Conservation (phyloP, 805 yeast species). For the Ogataea zsoltii region DNA sequence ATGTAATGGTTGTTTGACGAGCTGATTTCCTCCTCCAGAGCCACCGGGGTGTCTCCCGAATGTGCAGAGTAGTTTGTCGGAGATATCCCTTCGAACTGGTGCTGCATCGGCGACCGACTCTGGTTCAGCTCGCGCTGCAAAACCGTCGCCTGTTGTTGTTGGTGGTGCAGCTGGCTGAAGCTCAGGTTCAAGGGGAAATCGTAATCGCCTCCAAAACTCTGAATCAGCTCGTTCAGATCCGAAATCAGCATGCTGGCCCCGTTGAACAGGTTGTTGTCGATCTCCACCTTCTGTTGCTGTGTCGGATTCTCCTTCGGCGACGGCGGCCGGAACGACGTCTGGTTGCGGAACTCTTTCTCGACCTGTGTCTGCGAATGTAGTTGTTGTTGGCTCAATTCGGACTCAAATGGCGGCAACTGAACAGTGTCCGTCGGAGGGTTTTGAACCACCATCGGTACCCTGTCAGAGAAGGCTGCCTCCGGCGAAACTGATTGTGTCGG, state of each 20-base stretch:
- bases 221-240: conserved; percentile 37
- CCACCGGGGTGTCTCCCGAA: conserved; percentile 19
- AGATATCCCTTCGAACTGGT: conserved; percentile 20
- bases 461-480: conserved; percentile 4
- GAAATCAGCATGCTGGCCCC: conserved; percentile 38
- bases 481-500: background rate
- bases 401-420: conserved; percentile 3
- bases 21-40: conserved; percentile 11
- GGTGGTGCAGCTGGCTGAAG: background rate
- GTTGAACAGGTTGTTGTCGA: conserved; percentile 33
- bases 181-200: conserved; percentile 16
- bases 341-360: conserved; percentile 16
- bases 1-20: conserved; percentile 25
- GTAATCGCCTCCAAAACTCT: conserved; percentile 29
- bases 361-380: conserved; percentile 5
- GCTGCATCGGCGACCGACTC: background rate
- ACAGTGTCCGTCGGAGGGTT: conserved; percentile 19
- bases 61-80: conserved; percentile 26
- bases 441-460: conserved; percentile 26
- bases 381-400: background rate
- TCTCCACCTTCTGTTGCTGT: conserved; percentile 22
- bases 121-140: conserved; percentile 1
- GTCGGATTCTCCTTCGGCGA: conserved; percentile 6
- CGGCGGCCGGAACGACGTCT: conserved; percentile 13
- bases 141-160: background rate